These are phyloP conservation scores for Boeremia exigua DNA, from an alignment of 2,329 filamentous ascomycete species.

Conservation along the genomic window DNA sequence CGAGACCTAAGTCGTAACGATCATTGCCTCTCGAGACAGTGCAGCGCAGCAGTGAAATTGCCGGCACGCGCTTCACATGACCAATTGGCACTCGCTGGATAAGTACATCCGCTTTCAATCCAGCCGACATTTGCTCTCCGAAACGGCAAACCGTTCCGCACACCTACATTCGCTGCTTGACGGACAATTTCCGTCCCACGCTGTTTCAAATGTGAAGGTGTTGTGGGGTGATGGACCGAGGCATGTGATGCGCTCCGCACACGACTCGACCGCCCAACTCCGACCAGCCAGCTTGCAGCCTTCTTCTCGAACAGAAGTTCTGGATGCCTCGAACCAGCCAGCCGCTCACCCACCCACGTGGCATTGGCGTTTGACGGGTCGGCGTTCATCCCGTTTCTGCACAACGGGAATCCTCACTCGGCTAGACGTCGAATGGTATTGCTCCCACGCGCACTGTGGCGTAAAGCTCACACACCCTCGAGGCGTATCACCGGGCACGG, in stretches of 20 bases:
- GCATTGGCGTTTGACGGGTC: conserved; percentile 8
- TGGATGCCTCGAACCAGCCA: conserved; percentile 7
- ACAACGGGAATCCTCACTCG: conserved; percentile 6
- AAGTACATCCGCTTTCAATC: too few relatives aligned
- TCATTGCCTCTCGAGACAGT: neutral
- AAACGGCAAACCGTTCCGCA: too few relatives aligned
- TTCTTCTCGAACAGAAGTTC: neutral
- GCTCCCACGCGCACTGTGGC: neutral
- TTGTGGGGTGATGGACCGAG: neutral
- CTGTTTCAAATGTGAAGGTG: neutral
- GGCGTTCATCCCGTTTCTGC: conserved; percentile 11
- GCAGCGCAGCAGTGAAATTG: neutral
- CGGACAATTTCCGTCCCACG: neutral
- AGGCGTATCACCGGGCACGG: conserved; percentile 4
- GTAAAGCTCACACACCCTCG: conserved; percentile 3
- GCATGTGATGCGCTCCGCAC: neutral
- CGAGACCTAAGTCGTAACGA: too few relatives aligned
- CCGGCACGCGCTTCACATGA: too few relatives aligned
- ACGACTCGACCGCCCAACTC: neutral
- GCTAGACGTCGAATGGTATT: conserved; percentile 2
- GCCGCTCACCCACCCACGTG: conserved; percentile 4
- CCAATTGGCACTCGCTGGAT: too few relatives aligned
- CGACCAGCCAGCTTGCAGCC: neutral
- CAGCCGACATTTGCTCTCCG: too few relatives aligned
- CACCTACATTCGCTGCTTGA: too few relatives aligned